Base-by-base conservation (phyloP, 2,329 filamentous ascomycete genomes). In the Aspergillus vadensis region DNA sequence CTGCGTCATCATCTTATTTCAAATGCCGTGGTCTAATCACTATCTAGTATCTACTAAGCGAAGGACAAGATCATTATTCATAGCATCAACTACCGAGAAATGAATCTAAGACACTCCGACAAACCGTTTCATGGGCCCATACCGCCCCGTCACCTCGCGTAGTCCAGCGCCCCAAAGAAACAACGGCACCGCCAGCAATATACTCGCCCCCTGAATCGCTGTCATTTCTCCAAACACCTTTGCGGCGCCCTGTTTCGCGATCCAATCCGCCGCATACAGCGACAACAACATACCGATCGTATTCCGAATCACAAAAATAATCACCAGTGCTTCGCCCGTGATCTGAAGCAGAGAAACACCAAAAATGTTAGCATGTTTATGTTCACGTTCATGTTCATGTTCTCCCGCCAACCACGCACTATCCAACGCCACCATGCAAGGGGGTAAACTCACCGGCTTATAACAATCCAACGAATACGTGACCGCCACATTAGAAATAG, bases 401-500 rank as follows among this genome's bases (percentile, higher is more conserved):
- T 14, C 27, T 30, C 27, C 27, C 27, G 27, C 27, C 27, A 30
- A 30, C 10, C 32, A 36, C n/a, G 49, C 7, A 27, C 17, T 19
- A 51, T 30, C 9, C 27, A 41, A 23, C 19, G 14, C 25, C 25
- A 36, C 19, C 15, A 27, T 17, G 14, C 25, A 12, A 8, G 30
- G 9, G 17, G 36, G 17, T 32, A 14, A 5, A 58, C 67, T 10
- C 55, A 71, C 69, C 39, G 65, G 67, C 38, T 64, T 65, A 56
- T 70, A 71, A 21, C 63, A 69, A 30, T 71, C 69, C 5, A 71
- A 44, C 7, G 62, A 65, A 49, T 71, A 71, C 2, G 69, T 71
- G 15, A 71, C 68, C 2, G 68, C 69, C 4, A 71, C 67, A 44
- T 71, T 71, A 5, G 68, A 69, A 14, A 70, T 69, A n/a, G 68